These are phyloP conservation scores for Nicotiana attenuata DNA, from an alignment of 257 asterid genomes.

Conservation along the genomic window DNA sequence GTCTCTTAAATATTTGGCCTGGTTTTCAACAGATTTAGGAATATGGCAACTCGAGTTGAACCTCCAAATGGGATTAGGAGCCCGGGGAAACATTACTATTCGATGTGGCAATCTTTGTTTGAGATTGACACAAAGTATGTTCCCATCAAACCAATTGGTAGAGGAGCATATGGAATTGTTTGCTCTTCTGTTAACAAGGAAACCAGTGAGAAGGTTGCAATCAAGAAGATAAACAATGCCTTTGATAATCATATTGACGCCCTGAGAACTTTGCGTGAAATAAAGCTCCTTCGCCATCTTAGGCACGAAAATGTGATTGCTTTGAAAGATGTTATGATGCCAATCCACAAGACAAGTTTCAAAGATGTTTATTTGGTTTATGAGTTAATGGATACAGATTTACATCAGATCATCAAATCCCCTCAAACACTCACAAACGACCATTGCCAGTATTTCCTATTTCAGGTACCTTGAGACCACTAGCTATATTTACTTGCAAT, in stretches of 20 bases:
- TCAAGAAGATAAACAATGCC: conserved; percentile 56
- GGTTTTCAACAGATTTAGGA: conserved; percentile 13
- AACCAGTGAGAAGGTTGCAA: conserved; percentile 60
- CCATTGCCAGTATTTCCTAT: conserved; percentile 63
- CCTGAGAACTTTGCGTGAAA: conserved; percentile 53
- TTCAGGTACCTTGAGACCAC: conserved; percentile 37
- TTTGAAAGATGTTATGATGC: conserved; percentile 57
- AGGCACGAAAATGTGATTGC: conserved; percentile 62
- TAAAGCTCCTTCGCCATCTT: conserved; percentile 63
- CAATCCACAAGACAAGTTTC: conserved; percentile 51
- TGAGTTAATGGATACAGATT: conserved; percentile 63
- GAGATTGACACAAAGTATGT: conserved; percentile 61
- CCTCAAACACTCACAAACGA: conserved; percentile 54
- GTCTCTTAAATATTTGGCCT: neutral
- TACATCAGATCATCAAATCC: conserved; percentile 62
- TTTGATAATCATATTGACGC: conserved; percentile 64
- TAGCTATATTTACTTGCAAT: no score
- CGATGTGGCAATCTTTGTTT: conserved; percentile 63
- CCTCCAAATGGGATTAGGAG: conserved; percentile 54
- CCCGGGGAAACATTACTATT: conserved; percentile 52
- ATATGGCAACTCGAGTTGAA: conserved; percentile 70
- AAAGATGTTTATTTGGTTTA: conserved; percentile 61
- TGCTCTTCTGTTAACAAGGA: conserved; percentile 59
- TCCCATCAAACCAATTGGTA: conserved; percentile 65
- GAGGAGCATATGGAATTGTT: conserved; percentile 69